phyloP scores from a whole-genome alignment of 2,329 filamentous ascomycete genomes.

The Podosphaera leucotricha region DNA sequence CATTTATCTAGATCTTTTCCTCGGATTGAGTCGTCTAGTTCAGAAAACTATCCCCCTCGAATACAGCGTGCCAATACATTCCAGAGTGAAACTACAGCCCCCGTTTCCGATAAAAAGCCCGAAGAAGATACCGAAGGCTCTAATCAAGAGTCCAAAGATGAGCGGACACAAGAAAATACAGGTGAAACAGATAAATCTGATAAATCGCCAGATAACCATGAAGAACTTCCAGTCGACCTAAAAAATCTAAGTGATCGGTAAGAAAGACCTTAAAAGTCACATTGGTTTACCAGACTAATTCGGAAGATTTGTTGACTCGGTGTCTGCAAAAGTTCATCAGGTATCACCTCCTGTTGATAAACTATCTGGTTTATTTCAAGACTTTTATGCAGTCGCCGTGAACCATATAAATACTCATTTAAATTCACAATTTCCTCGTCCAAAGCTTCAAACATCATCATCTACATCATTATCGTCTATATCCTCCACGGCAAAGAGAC shows the following conservation, averaged over 20 bases:
- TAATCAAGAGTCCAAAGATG: constrained; percentile 19
- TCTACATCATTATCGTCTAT: constrained; percentile 29
- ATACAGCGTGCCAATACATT: constrained; percentile 13
- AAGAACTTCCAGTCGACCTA: constrained; percentile 84
- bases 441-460: constrained; percentile 43
- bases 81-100: constrained; percentile 9
- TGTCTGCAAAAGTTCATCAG: constrained; percentile 68
- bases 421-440: constrained; percentile 48
- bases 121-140: constrained; percentile 13
- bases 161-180: constrained; percentile 8
- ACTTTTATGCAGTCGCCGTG: constrained; percentile 68
- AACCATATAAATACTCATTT: constrained; percentile 74
- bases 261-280: background rate
- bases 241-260: constrained; percentile 67
- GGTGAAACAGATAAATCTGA: constrained; percentile 9
- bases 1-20: constrained; percentile 19
- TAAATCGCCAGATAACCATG: constrained; percentile 30
- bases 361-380: constrained; percentile 72
- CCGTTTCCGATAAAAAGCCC: constrained; percentile 4
- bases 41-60: constrained; percentile 6
- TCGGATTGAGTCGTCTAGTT: constrained; percentile 13
- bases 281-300: background rate
- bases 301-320: constrained; percentile 67
- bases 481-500: constrained; percentile 29
- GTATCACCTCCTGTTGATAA: constrained; percentile 64